These are phyloP conservation scores for Vicia faba DNA, from an alignment of 306 rosid species.

Conservation along the genomic window DNA sequence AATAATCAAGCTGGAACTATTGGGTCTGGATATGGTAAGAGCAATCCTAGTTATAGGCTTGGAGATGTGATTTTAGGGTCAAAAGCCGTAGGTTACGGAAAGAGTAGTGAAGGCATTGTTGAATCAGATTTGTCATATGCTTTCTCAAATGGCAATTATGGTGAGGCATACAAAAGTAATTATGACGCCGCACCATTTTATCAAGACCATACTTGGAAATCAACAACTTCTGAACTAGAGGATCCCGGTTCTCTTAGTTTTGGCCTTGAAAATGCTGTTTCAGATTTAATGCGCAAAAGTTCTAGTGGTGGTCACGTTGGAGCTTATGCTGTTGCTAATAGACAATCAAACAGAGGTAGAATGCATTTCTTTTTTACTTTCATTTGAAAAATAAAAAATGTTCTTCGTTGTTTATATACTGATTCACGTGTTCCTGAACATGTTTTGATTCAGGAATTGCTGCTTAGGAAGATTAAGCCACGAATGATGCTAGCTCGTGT, in stretches of 20 bases:
- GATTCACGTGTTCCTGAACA: background rate
- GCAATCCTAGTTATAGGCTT: slow-evolving; percentile 51
- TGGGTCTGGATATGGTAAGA: slow-evolving; percentile 54
- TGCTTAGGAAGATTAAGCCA: slow-evolving; percentile 60
- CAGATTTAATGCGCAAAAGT: slow-evolving; percentile 67
- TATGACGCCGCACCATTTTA: slow-evolving; percentile 49
- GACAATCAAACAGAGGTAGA: slow-evolving; percentile 80
- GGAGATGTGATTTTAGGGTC: slow-evolving; percentile 53
- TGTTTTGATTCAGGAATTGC: slow-evolving; percentile 69
- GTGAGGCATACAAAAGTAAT: slow-evolving; percentile 41
- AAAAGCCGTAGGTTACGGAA: slow-evolving; percentile 64
- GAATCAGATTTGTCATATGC: slow-evolving; percentile 49
- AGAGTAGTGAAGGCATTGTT: slow-evolving; percentile 46
- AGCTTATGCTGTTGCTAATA: slow-evolving; percentile 63
- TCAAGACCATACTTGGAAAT: slow-evolving; percentile 59
- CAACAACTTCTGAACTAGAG: slow-evolving; percentile 61
- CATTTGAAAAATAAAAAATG: too few relatives aligned
- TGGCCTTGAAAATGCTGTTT: slow-evolving; percentile 70
- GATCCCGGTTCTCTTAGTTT: slow-evolving; percentile 64
- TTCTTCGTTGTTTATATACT: too few relatives aligned
- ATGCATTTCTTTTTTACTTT: background rate
- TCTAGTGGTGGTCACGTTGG: slow-evolving; percentile 70
- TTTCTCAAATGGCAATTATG: slow-evolving; percentile 50
- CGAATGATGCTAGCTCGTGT: slow-evolving; percentile 29
- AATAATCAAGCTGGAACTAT: slow-evolving; percentile 52